Percentiles rank a stretch among this genome's conserved stretches.
Conservation (phyloP, 1,139 yeast genomes). For the Candida tunisiensis region DNA sequence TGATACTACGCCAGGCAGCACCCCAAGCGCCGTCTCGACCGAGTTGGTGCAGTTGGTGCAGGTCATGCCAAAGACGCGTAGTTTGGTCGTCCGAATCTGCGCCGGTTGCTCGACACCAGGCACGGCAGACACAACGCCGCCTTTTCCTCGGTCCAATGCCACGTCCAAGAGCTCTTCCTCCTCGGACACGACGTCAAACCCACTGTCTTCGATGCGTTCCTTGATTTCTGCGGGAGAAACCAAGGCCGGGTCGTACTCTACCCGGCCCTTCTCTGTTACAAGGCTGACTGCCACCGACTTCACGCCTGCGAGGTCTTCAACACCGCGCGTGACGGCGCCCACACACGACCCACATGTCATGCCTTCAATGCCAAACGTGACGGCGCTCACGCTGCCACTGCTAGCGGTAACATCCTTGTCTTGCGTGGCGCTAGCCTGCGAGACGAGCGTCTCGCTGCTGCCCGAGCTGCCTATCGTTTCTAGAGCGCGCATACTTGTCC, state of each 20-base stretch:
- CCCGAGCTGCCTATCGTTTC: no score
- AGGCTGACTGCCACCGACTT: constrained; percentile 42
- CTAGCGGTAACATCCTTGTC: not conserved
- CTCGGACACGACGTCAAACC: constrained; percentile 57
- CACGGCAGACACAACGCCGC: no score
- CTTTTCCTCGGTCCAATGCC: no score
- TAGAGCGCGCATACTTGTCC: no score
- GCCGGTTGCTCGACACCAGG: not conserved
- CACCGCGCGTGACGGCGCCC: constrained; percentile 39
- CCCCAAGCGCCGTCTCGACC: constrained; percentile 28
- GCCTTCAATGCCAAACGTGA: constrained; percentile 26
- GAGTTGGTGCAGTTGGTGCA: constrained; percentile 41
- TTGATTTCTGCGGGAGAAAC: constrained; percentile 23
- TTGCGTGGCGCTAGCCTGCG: no score
- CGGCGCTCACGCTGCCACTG: not conserved
- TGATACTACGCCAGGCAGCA: constrained; percentile 27
- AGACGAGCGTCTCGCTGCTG: no score
- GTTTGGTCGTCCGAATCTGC: constrained; percentile 1
- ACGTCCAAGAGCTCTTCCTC: no score
- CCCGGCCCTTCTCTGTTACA: constrained; percentile 54
- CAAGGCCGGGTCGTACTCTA: constrained; percentile 25
- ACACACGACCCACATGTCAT: constrained; percentile 88
- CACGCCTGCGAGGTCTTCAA: constrained; percentile 33
- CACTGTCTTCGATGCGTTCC: constrained; percentile 52
- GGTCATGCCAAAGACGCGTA: constrained; percentile 41